Conservation (phyloP, 2,329 filamentous ascomycete genomes). For the Exophiala sp. region DNA sequence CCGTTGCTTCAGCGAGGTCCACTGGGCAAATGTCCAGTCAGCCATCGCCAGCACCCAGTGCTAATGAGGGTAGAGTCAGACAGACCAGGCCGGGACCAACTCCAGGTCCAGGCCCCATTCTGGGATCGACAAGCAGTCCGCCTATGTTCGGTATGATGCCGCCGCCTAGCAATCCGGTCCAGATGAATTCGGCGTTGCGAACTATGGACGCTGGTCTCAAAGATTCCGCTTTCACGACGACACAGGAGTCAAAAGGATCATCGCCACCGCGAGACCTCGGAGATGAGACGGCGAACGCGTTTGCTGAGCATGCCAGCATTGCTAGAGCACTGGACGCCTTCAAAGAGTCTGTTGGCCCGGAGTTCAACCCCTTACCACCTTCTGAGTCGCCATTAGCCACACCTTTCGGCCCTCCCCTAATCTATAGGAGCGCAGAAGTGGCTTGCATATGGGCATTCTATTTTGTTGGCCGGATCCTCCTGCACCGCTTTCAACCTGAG, state of each 20-base stretch:
- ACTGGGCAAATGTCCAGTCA: constrained; percentile 18
- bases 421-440: constrained; percentile 82
- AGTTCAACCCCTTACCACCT: constrained; percentile 68
- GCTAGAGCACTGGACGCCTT: constrained; percentile 39
- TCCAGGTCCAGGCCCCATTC: constrained; percentile 15
- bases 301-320: constrained; percentile 65
- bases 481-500: constrained; percentile 74
- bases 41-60: constrained; percentile 18
- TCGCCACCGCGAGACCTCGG: constrained; percentile 50
- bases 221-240: constrained; percentile 31
- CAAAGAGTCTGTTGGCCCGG: constrained; percentile 58
- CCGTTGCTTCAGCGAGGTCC: constrained; percentile 18
- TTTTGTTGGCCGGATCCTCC: constrained; percentile 74
- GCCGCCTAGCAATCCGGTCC: constrained; percentile 35
- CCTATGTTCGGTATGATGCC: constrained; percentile 48
- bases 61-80: constrained; percentile 23
- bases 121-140: constrained; percentile 30
- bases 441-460: constrained; percentile 82
- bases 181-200: constrained; percentile 49
- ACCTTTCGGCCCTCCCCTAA: constrained; percentile 74
- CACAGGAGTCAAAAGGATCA: constrained; percentile 12
- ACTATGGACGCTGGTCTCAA: constrained; percentile 42
- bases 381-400: constrained; percentile 58
- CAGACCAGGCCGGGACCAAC: constrained; percentile 15
- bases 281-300: constrained; percentile 60